Conservation (phyloP, 768 basidiomycete species). For the Fibroporia radiculosa region DNA sequence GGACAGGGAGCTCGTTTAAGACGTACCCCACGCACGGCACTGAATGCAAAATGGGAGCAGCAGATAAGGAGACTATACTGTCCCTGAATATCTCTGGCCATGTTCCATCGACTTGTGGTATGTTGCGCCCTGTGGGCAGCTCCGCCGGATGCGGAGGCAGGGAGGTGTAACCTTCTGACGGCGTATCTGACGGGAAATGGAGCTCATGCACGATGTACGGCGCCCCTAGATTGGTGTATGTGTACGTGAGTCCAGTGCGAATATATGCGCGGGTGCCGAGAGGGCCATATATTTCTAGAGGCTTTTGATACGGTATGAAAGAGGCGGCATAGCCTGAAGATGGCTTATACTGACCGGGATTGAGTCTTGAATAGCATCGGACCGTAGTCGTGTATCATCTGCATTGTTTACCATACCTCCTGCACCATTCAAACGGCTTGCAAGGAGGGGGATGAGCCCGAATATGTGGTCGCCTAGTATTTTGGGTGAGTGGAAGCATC, state of each 20-base stretch:
- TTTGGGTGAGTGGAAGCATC: constrained; percentile 3
- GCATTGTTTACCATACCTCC: constrained; percentile 52
- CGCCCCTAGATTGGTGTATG: constrained; percentile 55
- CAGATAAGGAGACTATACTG: constrained; percentile 52
- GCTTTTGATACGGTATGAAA: constrained; percentile 28
- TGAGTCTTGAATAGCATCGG: constrained; percentile 4
- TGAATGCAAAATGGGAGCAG: constrained; percentile 73
- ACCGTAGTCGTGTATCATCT: constrained; percentile 47
- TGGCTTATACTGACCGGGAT: constrained; percentile 4
- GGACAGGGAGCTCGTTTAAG: constrained; percentile 58
- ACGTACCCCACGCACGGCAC: constrained; percentile 80
- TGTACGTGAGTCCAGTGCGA: constrained; percentile 57
- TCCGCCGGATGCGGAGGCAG: constrained; percentile 48
- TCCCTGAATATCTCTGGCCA: constrained; percentile 65
- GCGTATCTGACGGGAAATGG: constrained; percentile 52
- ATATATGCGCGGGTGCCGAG: constrained; percentile 77
- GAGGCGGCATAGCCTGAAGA: not conserved
- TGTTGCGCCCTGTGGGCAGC: constrained; percentile 52
- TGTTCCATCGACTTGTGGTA: constrained; percentile 45
- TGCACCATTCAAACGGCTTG: constrained; percentile 64
- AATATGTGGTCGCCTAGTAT: constrained; percentile 75
- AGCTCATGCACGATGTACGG: constrained; percentile 83
- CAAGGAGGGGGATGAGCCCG: constrained; percentile 62
- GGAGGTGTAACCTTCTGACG: constrained; percentile 38
- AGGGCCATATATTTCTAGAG: constrained; percentile 81